Evolutionary conservation across 75 land plant genomes (phyloP).

Genomic region (Azolla pinnata): DNA sequence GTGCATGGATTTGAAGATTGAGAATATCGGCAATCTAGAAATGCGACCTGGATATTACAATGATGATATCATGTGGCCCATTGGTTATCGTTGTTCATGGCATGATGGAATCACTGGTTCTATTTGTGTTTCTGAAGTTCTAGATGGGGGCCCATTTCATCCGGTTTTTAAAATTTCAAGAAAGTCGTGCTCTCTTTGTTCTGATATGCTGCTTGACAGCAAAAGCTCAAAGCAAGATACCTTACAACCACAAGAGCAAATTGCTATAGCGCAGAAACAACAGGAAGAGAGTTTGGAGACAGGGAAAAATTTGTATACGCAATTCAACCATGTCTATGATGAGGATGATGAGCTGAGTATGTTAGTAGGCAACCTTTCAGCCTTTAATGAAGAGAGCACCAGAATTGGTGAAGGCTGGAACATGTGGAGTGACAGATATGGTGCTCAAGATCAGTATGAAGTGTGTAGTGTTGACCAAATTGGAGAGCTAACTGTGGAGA

Average conservation of each 20-base stretch:
- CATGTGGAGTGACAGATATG: background rate
- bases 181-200: slow-evolving; percentile 32
- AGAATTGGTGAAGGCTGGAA: background rate
- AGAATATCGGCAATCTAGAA: slow-evolving; percentile 52
- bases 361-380: background rate
- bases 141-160: slow-evolving; percentile 56
- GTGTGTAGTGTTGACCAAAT: slow-evolving; percentile 17
- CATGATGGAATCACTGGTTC: slow-evolving; percentile 90
- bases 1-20: slow-evolving; percentile 61
- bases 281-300: background rate
- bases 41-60: slow-evolving; percentile 46
- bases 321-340: background rate
- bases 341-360: background rate
- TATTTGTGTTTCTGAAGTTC: slow-evolving; percentile 57
- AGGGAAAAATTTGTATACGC: background rate
- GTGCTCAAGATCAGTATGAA: background rate
- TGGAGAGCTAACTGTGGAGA: slow-evolving; percentile 61
- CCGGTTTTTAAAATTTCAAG: slow-evolving; percentile 72
- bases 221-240: background rate
- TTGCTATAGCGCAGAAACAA: background rate
- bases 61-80: slow-evolving; percentile 47
- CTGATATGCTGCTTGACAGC: background rate
- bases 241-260: slow-evolving; percentile 11
- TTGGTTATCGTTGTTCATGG: slow-evolving; percentile 67
- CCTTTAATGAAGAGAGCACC: background rate